A percentile compares a stretch with the other conserved stretches of the same genome.
These are phyloP conservation scores for Pythium rhizo-oryzae DNA, from an alignment of 352 stramenopile genomes.

Conservation along the genomic window DNA sequence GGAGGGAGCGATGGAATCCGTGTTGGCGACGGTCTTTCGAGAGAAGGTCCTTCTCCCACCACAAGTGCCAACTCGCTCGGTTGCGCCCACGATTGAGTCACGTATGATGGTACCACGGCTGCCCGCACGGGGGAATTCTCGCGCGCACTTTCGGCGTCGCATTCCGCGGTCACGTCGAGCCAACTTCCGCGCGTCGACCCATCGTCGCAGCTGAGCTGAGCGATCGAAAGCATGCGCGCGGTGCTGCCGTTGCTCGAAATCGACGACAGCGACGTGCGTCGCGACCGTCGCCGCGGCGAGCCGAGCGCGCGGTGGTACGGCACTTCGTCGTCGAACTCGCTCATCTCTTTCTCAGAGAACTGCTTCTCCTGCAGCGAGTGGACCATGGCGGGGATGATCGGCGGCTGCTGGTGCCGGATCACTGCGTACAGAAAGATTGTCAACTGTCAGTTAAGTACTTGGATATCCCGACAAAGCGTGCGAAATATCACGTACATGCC, in stretches of 20 bases:
- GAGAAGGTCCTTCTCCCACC: neutral
- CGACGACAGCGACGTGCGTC: conserved; percentile 15
- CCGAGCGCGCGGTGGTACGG: conserved; percentile 34
- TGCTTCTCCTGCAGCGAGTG: conserved; percentile 37
- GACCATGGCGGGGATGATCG: conserved; percentile 43
- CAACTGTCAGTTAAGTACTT: too few relatives aligned
- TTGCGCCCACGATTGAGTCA: neutral
- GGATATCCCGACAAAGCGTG: too few relatives aligned
- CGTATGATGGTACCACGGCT: neutral
- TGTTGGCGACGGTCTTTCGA: neutral
- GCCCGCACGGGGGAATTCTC: conserved; percentile 5
- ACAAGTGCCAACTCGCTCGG: neutral
- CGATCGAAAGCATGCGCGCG: conserved; percentile 12
- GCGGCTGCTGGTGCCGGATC: conserved; percentile 49
- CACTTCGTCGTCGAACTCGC: conserved; percentile 47
- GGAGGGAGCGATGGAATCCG: conserved; percentile 3
- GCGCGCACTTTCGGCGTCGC: neutral
- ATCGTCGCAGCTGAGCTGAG: conserved; percentile 14
- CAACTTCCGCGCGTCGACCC: neutral
- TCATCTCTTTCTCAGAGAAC: conserved; percentile 30
- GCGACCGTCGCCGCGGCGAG: conserved; percentile 16
- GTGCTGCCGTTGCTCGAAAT: conserved; percentile 16
- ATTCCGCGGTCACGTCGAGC: neutral
- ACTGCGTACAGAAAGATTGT: conserved; percentile 24
- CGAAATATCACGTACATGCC: conserved; percentile 53